Evolutionary conservation across 1,284 basidiomycete genomes (phyloP), one percentile per base, ranked within the genome.

Genomic region (Ceratobasidium sp.): DNA sequence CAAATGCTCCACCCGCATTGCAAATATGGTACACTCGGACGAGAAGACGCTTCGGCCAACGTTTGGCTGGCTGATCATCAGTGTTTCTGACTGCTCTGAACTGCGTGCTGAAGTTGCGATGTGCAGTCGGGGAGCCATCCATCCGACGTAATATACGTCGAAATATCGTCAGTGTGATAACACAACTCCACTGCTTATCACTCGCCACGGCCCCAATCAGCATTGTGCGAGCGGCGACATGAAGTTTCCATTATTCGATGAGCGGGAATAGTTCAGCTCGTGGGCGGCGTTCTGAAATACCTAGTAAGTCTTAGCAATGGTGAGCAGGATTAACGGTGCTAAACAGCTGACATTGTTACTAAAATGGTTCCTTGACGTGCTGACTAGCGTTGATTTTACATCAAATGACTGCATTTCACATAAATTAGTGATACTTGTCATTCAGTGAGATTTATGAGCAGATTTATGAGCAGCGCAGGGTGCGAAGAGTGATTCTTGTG

Each of bases 21-120:
- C 30, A 67, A 67, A 67, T 67, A n/a, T 23, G 26, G 8, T 9
- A 1, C 49, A 21, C 35, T 67, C 64, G 64, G 64, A 67, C 64
- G 64, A 67, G 64, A 67, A 67, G 49, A 44, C 4, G 13, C 6
- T 4, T 38, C 55, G 55, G 52, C 52, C 5, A 14, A 55, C 16
- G 52, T 55, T 55, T 55, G 26, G 52, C 26, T 55, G 21, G 16
- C 49, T 13, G 16, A 44, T 44, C 43, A 44, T 55, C 13, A 55
- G 23, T 55, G 30, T n/a, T 21, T 30, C 14, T 14, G 6, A 28
- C 26, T 32, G 6, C 21, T 21, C 21, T 30, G 44, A 44, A 28
- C 44, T 30, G 41, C 26, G 11, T 41, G n/a, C n/a, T n/a, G n/a
- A n/a, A n/a, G n/a, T n/a, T n/a, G n/a, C n/a, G n/a, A n/a, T n/a